These are phyloP conservation scores for Schizosaccharomyces versatilis DNA, from an alignment of 1,139 yeast species.

Conservation along the genomic window DNA sequence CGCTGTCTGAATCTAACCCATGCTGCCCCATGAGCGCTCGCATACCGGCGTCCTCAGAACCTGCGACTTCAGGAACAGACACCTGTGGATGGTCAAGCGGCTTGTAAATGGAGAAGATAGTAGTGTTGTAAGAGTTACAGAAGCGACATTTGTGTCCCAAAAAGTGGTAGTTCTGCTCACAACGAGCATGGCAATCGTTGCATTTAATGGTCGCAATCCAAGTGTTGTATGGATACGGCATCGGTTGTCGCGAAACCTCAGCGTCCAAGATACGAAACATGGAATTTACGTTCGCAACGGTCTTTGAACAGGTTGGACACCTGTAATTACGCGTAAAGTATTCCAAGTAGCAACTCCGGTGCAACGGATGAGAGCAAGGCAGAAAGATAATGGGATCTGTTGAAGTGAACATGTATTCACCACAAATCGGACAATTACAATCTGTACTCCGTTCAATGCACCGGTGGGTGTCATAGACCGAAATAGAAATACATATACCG, in stretches of 20 bases:
- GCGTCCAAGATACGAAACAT: constrained; percentile 66
- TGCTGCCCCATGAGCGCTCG: neutral
- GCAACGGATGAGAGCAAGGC: constrained; percentile 90
- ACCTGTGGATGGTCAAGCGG: constrained; percentile 1
- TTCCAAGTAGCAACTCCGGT: constrained; percentile 61
- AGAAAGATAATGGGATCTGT: constrained; percentile 68
- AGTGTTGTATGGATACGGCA: constrained; percentile 55
- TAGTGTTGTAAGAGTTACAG: constrained; percentile 6
- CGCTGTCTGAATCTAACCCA: neutral
- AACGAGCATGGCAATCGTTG: constrained; percentile 74
- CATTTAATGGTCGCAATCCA: constrained; percentile 69
- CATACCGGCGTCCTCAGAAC: constrained; percentile 1
- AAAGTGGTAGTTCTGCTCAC: constrained; percentile 57
- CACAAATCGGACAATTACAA: constrained; percentile 83
- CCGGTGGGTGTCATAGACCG: constrained; percentile 50
- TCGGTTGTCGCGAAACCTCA: constrained; percentile 52
- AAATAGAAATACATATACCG: constrained; percentile 69
- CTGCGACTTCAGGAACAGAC: neutral
- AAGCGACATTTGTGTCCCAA: constrained; percentile 51
- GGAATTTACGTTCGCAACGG: constrained; percentile 68
- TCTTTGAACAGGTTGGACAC: constrained; percentile 75
- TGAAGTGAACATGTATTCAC: constrained; percentile 76
- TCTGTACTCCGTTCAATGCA: constrained; percentile 76
- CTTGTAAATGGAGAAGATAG: neutral
- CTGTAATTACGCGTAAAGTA: constrained; percentile 47